These are phyloP conservation scores for Monilinia fructigena DNA, from an alignment of 2,329 filamentous ascomycete species.

Conservation along the genomic window DNA sequence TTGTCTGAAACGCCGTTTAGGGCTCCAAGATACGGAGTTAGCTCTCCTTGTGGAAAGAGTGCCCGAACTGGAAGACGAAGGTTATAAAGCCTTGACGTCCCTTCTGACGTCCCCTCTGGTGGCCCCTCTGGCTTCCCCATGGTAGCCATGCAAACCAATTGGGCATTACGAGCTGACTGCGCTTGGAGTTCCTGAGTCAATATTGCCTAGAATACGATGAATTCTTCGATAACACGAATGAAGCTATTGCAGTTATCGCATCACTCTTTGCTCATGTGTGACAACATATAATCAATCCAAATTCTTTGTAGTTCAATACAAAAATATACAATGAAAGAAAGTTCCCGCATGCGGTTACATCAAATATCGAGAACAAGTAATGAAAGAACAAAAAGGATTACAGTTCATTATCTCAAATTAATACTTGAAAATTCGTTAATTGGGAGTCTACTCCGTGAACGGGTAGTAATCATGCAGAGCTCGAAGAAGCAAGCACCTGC, in stretches of 20 bases:
- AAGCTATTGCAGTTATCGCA: neutral
- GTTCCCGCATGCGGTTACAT: conserved; percentile 18
- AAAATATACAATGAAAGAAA: neutral
- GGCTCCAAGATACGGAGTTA: neutral
- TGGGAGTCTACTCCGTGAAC: neutral
- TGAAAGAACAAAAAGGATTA: neutral
- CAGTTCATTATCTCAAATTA: neutral
- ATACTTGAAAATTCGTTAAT: neutral
- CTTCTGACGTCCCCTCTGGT: too few relatives aligned
- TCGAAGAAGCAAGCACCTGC: neutral
- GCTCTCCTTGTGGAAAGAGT: neutral
- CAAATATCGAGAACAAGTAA: neutral
- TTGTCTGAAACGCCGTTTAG: neutral
- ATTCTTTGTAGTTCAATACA: conserved; percentile 1
- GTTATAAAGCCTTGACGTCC: neutral
- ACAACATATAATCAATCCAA: conserved; percentile 10
- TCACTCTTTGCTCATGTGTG: too few relatives aligned
- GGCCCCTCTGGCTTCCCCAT: neutral
- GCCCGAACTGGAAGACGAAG: too few relatives aligned
- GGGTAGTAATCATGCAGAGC: neutral
- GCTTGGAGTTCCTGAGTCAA: neutral
- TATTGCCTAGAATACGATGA: neutral
- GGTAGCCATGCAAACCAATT: conserved; percentile 4
- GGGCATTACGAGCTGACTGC: neutral
- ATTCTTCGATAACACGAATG: neutral